These are phyloP conservation scores for Colletotrichum neosansevieriae DNA, from an alignment of 2,329 filamentous ascomycete species.

Conservation along the genomic window DNA sequence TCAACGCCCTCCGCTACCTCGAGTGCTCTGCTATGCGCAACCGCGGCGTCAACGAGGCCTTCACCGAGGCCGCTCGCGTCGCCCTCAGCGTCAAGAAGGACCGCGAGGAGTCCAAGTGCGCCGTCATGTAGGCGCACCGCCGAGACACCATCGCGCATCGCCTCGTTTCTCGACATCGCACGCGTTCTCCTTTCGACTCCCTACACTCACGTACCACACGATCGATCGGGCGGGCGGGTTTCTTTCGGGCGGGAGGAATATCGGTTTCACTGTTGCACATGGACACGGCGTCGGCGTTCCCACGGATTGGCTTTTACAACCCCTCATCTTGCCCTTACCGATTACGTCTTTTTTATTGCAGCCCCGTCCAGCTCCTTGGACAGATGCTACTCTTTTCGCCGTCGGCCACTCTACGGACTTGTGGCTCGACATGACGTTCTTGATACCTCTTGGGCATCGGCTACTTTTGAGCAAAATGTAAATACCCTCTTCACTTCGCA, in stretches of 20 bases:
- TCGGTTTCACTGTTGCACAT: constrained; percentile 30
- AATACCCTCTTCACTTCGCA: constrained; percentile 34
- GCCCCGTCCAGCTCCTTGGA: constrained; percentile 26
- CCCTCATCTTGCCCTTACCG: constrained; percentile 3
- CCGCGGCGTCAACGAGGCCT: constrained; percentile 97
- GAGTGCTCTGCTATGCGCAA: constrained; percentile 99
- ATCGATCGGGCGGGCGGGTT: constrained; percentile 30
- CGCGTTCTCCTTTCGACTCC: constrained; percentile 5
- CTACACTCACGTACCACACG: constrained; percentile 16
- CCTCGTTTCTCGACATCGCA: background rate
- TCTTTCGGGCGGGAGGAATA: constrained; percentile 25
- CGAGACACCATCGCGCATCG: background rate
- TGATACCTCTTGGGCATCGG: constrained; percentile 37
- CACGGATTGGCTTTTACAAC: constrained; percentile 33
- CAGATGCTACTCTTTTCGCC: constrained; percentile 22
- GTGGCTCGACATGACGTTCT: constrained; percentile 32
- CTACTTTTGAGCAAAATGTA: constrained; percentile 34
- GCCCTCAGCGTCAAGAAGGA: constrained; percentile 80
- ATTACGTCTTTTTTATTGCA: constrained; percentile 39
- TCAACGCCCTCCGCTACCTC: constrained; percentile 92
- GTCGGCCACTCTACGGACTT: constrained; percentile 21
- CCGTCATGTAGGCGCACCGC: constrained; percentile 64
- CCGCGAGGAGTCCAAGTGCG: constrained; percentile 71
- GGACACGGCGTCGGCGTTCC: constrained; percentile 38
- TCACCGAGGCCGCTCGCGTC: constrained; percentile 96